These are phyloP conservation scores for Aspergillus caelatus DNA, from an alignment of 2,329 filamentous ascomycete genomes.

Conservation along the genomic window DNA sequence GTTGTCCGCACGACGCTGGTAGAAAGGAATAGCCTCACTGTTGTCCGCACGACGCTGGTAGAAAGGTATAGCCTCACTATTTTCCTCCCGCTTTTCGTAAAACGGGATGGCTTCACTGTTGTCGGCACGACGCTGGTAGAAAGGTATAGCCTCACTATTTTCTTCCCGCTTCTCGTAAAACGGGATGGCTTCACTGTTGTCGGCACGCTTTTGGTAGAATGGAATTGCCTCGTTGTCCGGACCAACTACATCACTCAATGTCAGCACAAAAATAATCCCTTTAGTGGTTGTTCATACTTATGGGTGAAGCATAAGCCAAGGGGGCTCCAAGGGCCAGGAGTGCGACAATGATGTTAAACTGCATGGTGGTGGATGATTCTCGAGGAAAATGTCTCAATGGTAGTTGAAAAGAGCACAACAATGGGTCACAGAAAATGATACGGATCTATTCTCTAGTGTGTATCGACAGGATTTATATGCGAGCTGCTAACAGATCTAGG, in stretches of 20 bases:
- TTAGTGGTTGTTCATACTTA: not conserved
- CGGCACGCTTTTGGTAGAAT: not conserved
- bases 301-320: conserved; percentile 1
- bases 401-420: no score
- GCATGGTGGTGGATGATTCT: not conserved
- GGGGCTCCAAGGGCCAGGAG: conserved; percentile 1
- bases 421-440: not conserved
- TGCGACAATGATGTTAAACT: conserved; percentile 1
- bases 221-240: conserved; percentile 6
- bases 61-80: not conserved
- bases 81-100: not conserved
- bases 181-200: conserved; percentile 4
- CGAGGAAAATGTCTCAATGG: not conserved
- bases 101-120: no score
- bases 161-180: not conserved
- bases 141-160: not conserved
- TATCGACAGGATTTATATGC: not conserved
- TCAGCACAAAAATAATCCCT: not conserved
- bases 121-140: no score
- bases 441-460: not conserved
- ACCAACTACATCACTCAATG: not conserved
- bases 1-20: no score
- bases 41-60: not conserved
- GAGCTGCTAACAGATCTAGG: no score
- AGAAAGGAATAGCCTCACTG: not conserved